Evolutionary conservation across 1,139 yeast species (phyloP).

Genomic region (Scheffersomyces stambukii): DNA sequence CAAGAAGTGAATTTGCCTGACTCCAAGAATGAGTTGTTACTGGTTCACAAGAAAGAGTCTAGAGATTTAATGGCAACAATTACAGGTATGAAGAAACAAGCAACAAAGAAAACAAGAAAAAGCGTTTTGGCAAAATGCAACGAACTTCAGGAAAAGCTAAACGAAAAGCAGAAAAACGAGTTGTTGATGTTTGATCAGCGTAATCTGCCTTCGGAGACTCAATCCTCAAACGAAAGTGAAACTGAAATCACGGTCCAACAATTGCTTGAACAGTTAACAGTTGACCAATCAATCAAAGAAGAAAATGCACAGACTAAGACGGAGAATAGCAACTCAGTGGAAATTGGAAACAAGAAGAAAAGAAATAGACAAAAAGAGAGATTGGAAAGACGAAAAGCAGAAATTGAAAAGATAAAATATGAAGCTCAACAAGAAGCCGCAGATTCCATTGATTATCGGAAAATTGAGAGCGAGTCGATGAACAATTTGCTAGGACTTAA

Average conservation of each 20-base stretch:
- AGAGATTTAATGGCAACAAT: conserved; percentile 62
- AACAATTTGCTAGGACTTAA: conserved; percentile 45
- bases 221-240: conserved; percentile 12
- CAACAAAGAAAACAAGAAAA: conserved; percentile 73
- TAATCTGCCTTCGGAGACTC: no score
- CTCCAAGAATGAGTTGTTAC: conserved; percentile 54
- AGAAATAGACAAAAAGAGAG: conserved; percentile 85
- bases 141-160: conserved; percentile 54
- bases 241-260: conserved; percentile 60
- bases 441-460: conserved; percentile 59
- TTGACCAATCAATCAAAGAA: conserved; percentile 13
- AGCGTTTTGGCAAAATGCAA: conserved; percentile 51
- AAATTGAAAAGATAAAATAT: conserved; percentile 54
- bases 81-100: conserved; percentile 79
- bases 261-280: conserved; percentile 55
- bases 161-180: conserved; percentile 51
- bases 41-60: conserved; percentile 66
- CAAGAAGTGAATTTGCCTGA: no score
- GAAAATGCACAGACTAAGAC: conserved; percentile 3
- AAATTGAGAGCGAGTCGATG: conserved; percentile 67
- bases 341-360: conserved; percentile 30
- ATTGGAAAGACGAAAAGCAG: conserved; percentile 71
- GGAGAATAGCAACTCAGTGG: neutral
- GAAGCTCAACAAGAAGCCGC: conserved; percentile 74
- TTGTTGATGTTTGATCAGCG: conserved; percentile 18